Evolutionary conservation across 306 rosid genomes (phyloP), one percentile per base, ranked within the genome.

Genomic region (Fagus sylvatica): DNA sequence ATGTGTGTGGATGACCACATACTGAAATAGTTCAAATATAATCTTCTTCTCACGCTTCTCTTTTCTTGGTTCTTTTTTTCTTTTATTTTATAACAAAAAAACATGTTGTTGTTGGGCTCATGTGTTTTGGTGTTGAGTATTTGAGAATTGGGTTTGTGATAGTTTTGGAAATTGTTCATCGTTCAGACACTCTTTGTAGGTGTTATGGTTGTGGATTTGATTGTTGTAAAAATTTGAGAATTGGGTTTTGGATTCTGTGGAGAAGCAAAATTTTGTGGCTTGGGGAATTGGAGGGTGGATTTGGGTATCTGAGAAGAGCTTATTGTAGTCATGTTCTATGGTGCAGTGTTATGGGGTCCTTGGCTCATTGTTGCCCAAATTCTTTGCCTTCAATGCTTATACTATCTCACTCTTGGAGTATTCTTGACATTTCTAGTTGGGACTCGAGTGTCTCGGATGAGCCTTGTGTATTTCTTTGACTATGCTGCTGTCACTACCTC

Each of bases 281-380:
- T 69, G 42, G 66, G 62, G 56, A 19, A 56, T 74, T 74, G 71
- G 48, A 62, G 8, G 79, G 74, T 76, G 61, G 53, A 30, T 80
- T n/a, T 49, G 73, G 78, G 60, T 68, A 46, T 73, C 72, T 73
- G 83, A 66, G 77, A 28, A 74, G 60, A 55, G 15, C 13, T 0
- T 74, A 4, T 74, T 28, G 87, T 75, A 79, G 90, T 74, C 91
- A 96, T 93, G 99, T 96, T 96, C 93, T 96, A 93, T 87, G 99
- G 99, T 78, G 39, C 97, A 53, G 80, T 85, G 71, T 94, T 83
- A 77, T 96, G 99, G 98, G 98, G 93, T 80, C 99, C 99, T 80
- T 90, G 90, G 93, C 97, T 91, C 62, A 93, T 96, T 85, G 92
- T 90, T 90, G 93, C 95, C 69, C 97, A 93, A 82, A 96, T 96